Evolutionary conservation across 2,329 filamentous ascomycete species (phyloP), one percentile per base, ranked within the genome.

Genomic region (Calonectria henricotiae): DNA sequence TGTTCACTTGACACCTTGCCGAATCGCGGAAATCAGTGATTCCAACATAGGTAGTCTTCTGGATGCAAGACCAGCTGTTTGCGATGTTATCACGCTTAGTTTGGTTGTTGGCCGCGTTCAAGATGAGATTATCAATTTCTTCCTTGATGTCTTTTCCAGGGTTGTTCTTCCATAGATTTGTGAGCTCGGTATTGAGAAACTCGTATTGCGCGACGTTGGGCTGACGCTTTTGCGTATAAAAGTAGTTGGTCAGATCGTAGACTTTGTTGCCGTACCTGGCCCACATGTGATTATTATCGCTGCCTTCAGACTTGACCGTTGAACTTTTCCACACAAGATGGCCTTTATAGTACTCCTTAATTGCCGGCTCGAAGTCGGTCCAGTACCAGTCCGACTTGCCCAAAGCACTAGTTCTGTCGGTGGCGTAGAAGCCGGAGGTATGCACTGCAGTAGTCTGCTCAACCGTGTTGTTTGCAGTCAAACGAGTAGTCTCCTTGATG

Each of bases 191-290:
- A 70, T 96, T 91, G 41, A 99, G 86, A 83, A 97, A 98, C 17
- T 88, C 82, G 83, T 94, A 97, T 0, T 80, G 79, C 0, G 83
- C 78, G 6, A 86, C 76, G 66, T 91, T 85, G 74, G 91, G 86
- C 77, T 88, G 85, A 23, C 85, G 74, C 9, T 92, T 84, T 47
- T 91, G 83, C 0, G 95, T 98, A 79, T 94, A 87, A 82, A 95
- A 95, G 83, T 99, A 99, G 81, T 98, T 90, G 0, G 94, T 97
- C 65, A 99, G 83, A 80, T 99, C 96, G 79, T 96, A 98, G 20
- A 98, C 87, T 62, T 88, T 89, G 65, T 91, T 86, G 32, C 94
- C 86, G 71, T 97, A 90, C 67, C 93, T 92, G 74, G 93, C 92
- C 95, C 96, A 98, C 79, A 89, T 88, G 75, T 93, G 92, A 65